Evolutionary conservation across 345 rosid genomes (phyloP), one percentile per base, ranked within the genome.

Genomic region (Populus alba): DNA sequence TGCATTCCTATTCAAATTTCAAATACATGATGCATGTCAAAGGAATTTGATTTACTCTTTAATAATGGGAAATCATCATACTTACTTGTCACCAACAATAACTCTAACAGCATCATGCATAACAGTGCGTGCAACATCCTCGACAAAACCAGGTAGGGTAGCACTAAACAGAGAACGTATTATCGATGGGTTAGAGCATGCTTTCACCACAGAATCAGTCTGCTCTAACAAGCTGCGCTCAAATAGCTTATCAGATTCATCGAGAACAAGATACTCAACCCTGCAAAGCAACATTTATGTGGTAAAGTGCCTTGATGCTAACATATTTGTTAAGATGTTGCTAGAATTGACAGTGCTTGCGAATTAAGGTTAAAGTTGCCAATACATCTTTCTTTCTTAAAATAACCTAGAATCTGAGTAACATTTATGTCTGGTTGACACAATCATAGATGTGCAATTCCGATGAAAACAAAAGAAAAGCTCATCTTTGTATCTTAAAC

Each of bases 61-160:
- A 8, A 74, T 4, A 27, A 68, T 69, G 35, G 63, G 65, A 37
- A 71, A 45, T 78, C 27, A 25, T 62, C 47, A 23, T 63, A 79
- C 97, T 89, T 83, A 96, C 99, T 92, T 96, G 83, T 95, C 86
- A 76, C 98, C 98, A 78, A 96, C 81, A 81, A 96, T 92, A 78
- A 96, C 90, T 80, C 97, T 91, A 80, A 96, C 92, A 70, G 98
- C 99, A 89, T 96, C 97, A 16, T 92, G 98, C 99, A 96, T 92
- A 61, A 91, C 88, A 70, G 97, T 87, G 39, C 97, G 92, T 75
- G 98, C 98, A 81, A 94, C 95, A 83, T 94, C 98, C 87, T 94
- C 99, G 74, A 94, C 95, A 81, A 73, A 90, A 86, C 94, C 99
- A 8, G 99, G 99, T 57, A 96, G 84, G 49, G 99, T 96, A 78